Base-by-base conservation (phyloP, 441 rosid genomes). In the Euphorbia schlechtendalii region DNA sequence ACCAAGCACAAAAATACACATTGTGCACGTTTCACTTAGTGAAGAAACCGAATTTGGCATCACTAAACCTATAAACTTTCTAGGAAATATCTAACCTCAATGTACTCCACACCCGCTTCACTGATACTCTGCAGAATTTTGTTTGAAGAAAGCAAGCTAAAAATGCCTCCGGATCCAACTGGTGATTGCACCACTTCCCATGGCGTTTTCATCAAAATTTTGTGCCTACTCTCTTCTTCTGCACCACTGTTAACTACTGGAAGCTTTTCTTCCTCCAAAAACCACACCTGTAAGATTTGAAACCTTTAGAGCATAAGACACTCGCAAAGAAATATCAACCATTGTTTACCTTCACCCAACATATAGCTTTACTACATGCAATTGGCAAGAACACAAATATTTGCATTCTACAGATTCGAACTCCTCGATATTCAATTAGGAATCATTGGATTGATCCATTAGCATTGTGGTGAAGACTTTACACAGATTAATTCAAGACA, bases 131-230 rank as follows among this genome's bases (percentile, higher is more conserved):
- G 82, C 0, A 66, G 67, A 43, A 93, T 73, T 52, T 68, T 71
- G 36, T 77, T 70, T 34, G 88, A 84, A 66, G 87, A 81, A 77
- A 93, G 85, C 68, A 76, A 46, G 78, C 78, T 85, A 61, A 86
- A 69, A 65, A 83, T 73, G 9, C 94, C 96, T 14, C 92, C 94
- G 59, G 94, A 85, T 65, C 96, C 96, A 66, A 92, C 78, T 0
- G 98, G 96, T 28, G 90, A 76, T 72, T 85, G 87, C 55, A 92
- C 77, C 53, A 90, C 83, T 72, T 92, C 88, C 97, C 96, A 92
- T 60, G 96, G 92, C 32, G 98, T 86, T 77, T 86, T 86, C 96
- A 90, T 90, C 78, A 90, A 73, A 69, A 92, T 92, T 84, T 84
- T 86, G 65, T 72, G 78, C 63, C 67, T 78, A 68, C 69, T 78